Evolutionary conservation across 1,284 basidiomycete species (phyloP), one percentile per base, ranked within the genome.

Genomic region (Cutaneotrichosporon dermatis): DNA sequence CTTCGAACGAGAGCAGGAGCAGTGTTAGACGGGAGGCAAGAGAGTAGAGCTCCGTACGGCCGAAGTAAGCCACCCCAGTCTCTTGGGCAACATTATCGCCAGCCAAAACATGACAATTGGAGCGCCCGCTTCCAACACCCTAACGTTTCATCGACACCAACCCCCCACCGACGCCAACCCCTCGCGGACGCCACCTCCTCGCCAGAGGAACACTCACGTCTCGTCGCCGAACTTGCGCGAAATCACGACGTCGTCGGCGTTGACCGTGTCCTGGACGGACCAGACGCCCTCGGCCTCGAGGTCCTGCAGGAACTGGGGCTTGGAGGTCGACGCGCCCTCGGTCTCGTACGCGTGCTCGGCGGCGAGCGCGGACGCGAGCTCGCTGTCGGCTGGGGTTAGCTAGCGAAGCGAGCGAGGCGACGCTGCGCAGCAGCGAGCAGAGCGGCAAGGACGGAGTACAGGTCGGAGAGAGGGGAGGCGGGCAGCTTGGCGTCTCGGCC

Each of bases 221-320:
- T 99, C 94, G 73, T 92, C 92, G 65, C 92, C 94, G 75, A 93
- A 98, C 68, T 86, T 87, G 64, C 94, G 86, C 37, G 80, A 82
- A 39, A 99, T 79, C 16, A 83, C 80, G 41, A 98, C 85, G 75
- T 97, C 94, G 76, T 97, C 94, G 50, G 85, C 83, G 39, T 88
- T 90, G 6, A 81, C 67, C 36, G 77, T 76, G 74, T 96, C 91
- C 64, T 85, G 81, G 68, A 98, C 84, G 85, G 92, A 78, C 92
- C 94, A 97, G 25, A 89, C 76, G 39, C 88, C 87, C 67, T 86
- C 81, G 50, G 79, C 79, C 75, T 86, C 85, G 83, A 97, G 92
- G 34, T 83, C 78, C 70, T 83, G 83, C 69, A 98, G 75, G 76
- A 92, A 95, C 37, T 88, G 88, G 25, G 92, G 92, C 58, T 79